phyloP scores from a whole-genome alignment of 257 asterid genomes.

The Ophiorrhiza pumila region DNA sequence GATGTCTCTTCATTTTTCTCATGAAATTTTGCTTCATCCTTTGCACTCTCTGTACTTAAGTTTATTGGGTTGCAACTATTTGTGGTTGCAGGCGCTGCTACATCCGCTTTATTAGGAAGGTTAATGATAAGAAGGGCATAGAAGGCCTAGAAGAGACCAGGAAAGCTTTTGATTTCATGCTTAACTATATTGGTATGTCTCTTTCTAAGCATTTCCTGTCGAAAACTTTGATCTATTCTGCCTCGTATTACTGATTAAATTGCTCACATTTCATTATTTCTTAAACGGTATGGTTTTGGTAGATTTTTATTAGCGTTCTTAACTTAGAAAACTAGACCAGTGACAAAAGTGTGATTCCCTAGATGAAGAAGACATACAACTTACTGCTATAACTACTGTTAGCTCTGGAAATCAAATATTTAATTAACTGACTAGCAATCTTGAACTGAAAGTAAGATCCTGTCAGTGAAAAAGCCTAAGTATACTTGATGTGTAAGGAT shows the following conservation, averaged over 20 bases:
- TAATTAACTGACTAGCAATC: neutral
- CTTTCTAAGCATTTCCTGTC: slow-evolving; percentile 6
- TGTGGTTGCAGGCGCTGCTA: slow-evolving; percentile 80
- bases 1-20: neutral
- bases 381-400: neutral
- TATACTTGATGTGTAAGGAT: neutral
- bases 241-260: neutral
- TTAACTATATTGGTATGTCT: slow-evolving; percentile 77
- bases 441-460: neutral
- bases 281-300: neutral
- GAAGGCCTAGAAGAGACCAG: slow-evolving; percentile 95
- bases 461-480: neutral
- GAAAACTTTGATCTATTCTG: slow-evolving; percentile 4
- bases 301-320: neutral
- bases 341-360: neutral
- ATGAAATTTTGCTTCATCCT: slow-evolving; percentile 5
- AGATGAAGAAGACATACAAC: neutral
- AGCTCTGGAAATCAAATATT: neutral
- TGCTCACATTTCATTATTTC: neutral
- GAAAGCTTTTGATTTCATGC: slow-evolving; percentile 96
- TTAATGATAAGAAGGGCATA: slow-evolving; percentile 77
- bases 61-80: slow-evolving; percentile 10
- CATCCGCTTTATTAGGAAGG: slow-evolving; percentile 82
- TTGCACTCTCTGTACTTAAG: slow-evolving; percentile 8
- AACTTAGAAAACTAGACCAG: neutral